Conservation (phyloP, 1,139 yeast species). For the Geotrichum restrictum region DNA sequence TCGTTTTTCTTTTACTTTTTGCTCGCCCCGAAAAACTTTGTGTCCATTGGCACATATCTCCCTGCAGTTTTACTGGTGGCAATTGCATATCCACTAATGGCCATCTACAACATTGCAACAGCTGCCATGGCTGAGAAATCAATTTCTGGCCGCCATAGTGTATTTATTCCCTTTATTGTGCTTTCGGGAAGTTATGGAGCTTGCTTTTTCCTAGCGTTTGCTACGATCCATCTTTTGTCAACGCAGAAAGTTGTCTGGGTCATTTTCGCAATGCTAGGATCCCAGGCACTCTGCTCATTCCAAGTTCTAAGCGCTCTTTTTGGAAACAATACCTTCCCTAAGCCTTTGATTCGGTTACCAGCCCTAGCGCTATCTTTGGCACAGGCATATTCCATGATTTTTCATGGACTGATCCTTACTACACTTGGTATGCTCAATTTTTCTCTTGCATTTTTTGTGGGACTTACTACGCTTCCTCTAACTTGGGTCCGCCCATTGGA, state of each 20-base stretch:
- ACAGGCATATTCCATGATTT: conserved; percentile 49
- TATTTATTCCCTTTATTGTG: conserved; percentile 25
- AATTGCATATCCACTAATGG: conserved; percentile 64
- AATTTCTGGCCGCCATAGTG: conserved; percentile 11
- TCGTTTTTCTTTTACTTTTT: conserved; percentile 89
- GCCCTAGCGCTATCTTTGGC: conserved; percentile 25
- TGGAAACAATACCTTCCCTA: not conserved
- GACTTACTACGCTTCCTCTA: conserved; percentile 66
- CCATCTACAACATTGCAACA: conserved; percentile 47
- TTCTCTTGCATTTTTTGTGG: conserved; percentile 69
- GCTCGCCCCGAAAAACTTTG: conserved; percentile 73
- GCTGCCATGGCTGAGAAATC: conserved; percentile 16
- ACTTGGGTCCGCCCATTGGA: conserved; percentile 53
- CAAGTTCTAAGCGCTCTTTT: not conserved
- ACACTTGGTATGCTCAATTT: conserved; percentile 80
- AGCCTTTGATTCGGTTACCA: conserved; percentile 10
- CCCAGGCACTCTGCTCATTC: not conserved
- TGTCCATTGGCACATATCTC: conserved; percentile 88
- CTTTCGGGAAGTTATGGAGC: conserved; percentile 27
- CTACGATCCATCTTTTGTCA: conserved; percentile 24
- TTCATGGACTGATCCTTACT: conserved; percentile 64
- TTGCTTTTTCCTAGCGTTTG: conserved; percentile 25
- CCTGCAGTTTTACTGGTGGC: conserved; percentile 81
- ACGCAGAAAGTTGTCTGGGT: conserved; percentile 21
- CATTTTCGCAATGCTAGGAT: conserved; percentile 19